Conservation (phyloP, 768 basidiomycete genomes). For the Gymnopilus junonius region DNA sequence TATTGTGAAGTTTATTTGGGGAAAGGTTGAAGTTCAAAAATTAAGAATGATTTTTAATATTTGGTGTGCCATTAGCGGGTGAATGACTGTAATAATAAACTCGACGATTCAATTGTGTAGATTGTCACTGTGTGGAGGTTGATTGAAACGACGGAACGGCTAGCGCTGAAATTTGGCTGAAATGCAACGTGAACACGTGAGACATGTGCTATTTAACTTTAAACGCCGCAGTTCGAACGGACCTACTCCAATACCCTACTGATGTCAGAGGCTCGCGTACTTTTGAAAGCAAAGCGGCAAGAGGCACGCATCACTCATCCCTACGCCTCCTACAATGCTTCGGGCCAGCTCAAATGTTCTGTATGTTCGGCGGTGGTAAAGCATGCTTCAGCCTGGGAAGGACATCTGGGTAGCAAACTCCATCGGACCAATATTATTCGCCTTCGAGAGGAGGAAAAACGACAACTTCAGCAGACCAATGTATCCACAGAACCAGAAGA, state of each 20-base stretch:
- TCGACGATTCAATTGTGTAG: too few relatives aligned
- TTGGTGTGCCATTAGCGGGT: too few relatives aligned
- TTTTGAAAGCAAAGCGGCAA: slow-evolving; percentile 84
- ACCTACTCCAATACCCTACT: background rate
- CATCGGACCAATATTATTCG: slow-evolving; percentile 72
- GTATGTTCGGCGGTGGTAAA: slow-evolving; percentile 70
- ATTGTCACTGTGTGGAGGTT: too few relatives aligned
- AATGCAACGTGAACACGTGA: background rate
- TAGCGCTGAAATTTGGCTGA: too few relatives aligned
- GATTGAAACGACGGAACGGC: too few relatives aligned
- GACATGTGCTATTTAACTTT: too few relatives aligned
- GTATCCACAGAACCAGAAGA: slow-evolving; percentile 23
- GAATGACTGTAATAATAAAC: too few relatives aligned
- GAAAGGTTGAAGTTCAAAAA: too few relatives aligned
- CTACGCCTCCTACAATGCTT: slow-evolving; percentile 66
- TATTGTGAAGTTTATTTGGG: too few relatives aligned
- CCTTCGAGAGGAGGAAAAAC: slow-evolving; percentile 57
- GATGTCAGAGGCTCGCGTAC: slow-evolving; percentile 83
- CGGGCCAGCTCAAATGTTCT: slow-evolving; percentile 71
- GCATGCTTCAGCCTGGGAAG: slow-evolving; percentile 85
- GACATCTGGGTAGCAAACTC: slow-evolving; percentile 80
- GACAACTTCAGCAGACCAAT: slow-evolving; percentile 35
- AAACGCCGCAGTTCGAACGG: background rate
- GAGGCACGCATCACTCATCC: slow-evolving; percentile 76
- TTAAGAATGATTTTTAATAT: too few relatives aligned